Percentiles rank a stretch among this genome's conserved stretches.
Conservation (phyloP, 768 basidiomycete genomes). For the Leccinum barrowsii region DNA sequence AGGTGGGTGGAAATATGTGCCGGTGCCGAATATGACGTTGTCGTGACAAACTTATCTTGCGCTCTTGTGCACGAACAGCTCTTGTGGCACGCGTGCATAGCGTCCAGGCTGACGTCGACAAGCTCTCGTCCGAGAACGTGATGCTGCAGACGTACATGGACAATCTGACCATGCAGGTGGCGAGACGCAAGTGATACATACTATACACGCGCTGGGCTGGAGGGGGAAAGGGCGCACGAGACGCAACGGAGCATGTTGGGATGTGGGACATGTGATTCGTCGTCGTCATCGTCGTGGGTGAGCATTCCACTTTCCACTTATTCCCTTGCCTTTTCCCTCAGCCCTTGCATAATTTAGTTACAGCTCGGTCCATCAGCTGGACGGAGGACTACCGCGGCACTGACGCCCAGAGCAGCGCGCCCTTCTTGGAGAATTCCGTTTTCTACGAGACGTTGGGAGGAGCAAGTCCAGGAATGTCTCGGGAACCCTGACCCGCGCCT, state of each 20-base stretch:
- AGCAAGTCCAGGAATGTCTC: neutral
- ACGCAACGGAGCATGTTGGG: neutral
- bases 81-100: slow-evolving; percentile 62
- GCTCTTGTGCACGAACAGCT: slow-evolving; percentile 37
- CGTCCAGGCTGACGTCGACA: slow-evolving; percentile 78
- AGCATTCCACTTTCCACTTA: neutral
- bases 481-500: neutral
- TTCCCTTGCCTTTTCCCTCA: neutral
- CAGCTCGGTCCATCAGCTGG: neutral
- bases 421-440: neutral
- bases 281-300: neutral
- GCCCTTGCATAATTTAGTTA: neutral
- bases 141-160: slow-evolving; percentile 89
- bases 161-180: slow-evolving; percentile 85
- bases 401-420: neutral
- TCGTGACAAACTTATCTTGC: neutral
- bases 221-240: neutral
- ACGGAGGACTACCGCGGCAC: neutral
- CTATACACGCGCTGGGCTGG: neutral
- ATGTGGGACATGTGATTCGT: neutral
- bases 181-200: slow-evolving; percentile 58
- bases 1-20: slow-evolving; percentile 42
- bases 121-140: slow-evolving; percentile 72
- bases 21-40: neutral
- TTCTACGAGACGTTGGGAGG: neutral